phyloP scores from a whole-genome alignment of 305 asterid genomes.

The Lippia alba region DNA sequence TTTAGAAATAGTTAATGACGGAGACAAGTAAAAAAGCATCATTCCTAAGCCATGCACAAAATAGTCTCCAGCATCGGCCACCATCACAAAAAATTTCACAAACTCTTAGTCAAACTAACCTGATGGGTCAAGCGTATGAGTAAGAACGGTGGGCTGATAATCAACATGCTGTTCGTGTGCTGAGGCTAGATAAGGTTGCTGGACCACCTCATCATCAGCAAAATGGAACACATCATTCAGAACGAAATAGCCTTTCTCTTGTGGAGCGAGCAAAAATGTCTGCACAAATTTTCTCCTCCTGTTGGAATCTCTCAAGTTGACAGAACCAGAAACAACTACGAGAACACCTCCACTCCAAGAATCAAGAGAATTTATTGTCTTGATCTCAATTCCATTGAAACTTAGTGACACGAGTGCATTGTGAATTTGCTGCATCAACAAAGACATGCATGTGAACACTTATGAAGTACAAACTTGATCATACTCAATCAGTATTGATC shows the following conservation, averaged over 20 bases:
- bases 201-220: constrained; percentile 59
- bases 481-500: background rate
- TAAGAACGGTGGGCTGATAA: constrained; percentile 63
- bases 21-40: no score
- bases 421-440: constrained; percentile 68
- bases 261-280: constrained; percentile 96
- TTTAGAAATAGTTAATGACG: no score
- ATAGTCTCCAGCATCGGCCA: no score
- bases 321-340: constrained; percentile 82
- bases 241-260: constrained; percentile 91
- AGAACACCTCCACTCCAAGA: constrained; percentile 85
- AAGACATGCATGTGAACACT: constrained; percentile 18
- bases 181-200: constrained; percentile 46
- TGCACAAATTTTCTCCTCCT: constrained; percentile 80
- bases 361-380: constrained; percentile 81
- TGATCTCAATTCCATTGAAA: constrained; percentile 73
- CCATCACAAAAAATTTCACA: no score
- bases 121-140: constrained; percentile 55
- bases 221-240: constrained; percentile 84
- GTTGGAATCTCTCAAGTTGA: constrained; percentile 58
- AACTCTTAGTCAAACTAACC: constrained; percentile 58
- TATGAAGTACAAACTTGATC: constrained; percentile 15
- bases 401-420: constrained; percentile 57
- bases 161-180: constrained; percentile 56
- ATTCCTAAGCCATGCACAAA: constrained; percentile 2